These are phyloP conservation scores for Brassica rapa DNA, from an alignment of 345 rosid genomes.

Conservation along the genomic window DNA sequence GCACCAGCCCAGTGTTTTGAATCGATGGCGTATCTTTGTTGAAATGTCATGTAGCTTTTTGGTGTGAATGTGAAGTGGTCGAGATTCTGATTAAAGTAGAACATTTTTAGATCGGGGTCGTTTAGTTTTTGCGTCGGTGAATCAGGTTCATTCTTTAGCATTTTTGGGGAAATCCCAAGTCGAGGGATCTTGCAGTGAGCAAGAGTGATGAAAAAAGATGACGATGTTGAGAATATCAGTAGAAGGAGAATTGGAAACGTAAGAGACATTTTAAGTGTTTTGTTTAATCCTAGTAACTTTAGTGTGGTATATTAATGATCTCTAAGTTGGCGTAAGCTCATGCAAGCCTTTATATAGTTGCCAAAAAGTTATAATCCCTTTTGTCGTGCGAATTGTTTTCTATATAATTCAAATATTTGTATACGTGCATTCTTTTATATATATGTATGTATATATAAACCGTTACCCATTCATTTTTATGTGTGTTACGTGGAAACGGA, in stretches of 20 bases:
- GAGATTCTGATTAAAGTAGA: slow-evolving; percentile 46
- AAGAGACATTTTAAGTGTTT: slow-evolving; percentile 18
- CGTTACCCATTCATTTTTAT: not conserved
- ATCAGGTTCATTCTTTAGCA: not conserved
- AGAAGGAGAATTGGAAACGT: slow-evolving; percentile 14
- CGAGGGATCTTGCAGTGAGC: slow-evolving; percentile 27
- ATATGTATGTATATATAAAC: not conserved
- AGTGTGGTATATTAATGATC: not conserved
- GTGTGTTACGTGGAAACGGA: no score
- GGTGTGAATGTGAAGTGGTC: slow-evolving; percentile 63
- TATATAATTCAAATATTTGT: slow-evolving; percentile 1
- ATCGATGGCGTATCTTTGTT: slow-evolving; percentile 50
- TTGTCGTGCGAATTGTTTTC: not conserved
- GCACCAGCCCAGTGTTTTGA: slow-evolving; percentile 56
- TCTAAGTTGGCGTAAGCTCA: slow-evolving; percentile 4
- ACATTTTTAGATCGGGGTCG: slow-evolving; percentile 34
- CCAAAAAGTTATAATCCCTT: not conserved
- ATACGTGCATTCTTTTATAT: not conserved
- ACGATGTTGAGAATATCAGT: slow-evolving; percentile 2
- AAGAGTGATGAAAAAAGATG: slow-evolving; percentile 28
- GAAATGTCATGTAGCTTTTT: slow-evolving; percentile 53
- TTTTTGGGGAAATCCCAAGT: slow-evolving; percentile 20
- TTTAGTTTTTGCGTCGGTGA: not conserved
- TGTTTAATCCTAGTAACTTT: not conserved
- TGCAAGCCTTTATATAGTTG: slow-evolving; percentile 28